Base-by-base conservation (phyloP, 2,329 filamentous ascomycete genomes). In the Berkeleyomyces basicola region DNA sequence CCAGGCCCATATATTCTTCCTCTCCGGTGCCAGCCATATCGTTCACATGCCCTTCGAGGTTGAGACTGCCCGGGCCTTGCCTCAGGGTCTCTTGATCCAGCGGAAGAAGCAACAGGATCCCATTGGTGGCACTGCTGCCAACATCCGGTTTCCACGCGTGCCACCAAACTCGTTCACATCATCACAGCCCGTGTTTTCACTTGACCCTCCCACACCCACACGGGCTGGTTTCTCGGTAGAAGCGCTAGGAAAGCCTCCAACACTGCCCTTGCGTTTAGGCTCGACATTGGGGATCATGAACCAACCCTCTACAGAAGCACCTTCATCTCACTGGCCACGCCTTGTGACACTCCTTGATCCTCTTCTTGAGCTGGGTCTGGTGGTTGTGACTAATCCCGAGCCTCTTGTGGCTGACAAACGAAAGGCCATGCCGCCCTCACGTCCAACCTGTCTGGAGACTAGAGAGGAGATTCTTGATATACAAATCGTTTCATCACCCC, bases 41-140 rank as follows among this genome's bases (percentile, higher is more conserved):
- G 80, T 97, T 58, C 90, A 96, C 71, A 83, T 99, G 70, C 92
- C 92, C 1, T 99, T 99, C 70, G 91, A 97, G 74, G 87, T 96
- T 49, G 90, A 96, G 70, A 83, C 83, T 61, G 90, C 88, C 39
- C 89, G 91, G 71, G 84, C 92, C 43, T 88, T 88, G 10, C 87
- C 90, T 4, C 79, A 83, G 40, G 93, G 93, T 36, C 79, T 97
- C 59, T 80, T 99, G 23, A 82, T 99, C 63, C 92, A 97, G 73
- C 81, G 91, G 65, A 95, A 87, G 70, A 77, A 85, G 49, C 78
- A 77, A 64, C 71, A 75, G 7, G 63, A 46, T 11, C 16, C 44
- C 33, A n/a, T 33, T 58, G 55, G 37, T 16, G 23, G 59, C 7
- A 53, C 37, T 2, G 31, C 61, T 11, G 7, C 39, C 16, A 33